phyloP scores from a whole-genome alignment of 2,329 filamentous ascomycete species.

The Microdochium bolleyi region DNA sequence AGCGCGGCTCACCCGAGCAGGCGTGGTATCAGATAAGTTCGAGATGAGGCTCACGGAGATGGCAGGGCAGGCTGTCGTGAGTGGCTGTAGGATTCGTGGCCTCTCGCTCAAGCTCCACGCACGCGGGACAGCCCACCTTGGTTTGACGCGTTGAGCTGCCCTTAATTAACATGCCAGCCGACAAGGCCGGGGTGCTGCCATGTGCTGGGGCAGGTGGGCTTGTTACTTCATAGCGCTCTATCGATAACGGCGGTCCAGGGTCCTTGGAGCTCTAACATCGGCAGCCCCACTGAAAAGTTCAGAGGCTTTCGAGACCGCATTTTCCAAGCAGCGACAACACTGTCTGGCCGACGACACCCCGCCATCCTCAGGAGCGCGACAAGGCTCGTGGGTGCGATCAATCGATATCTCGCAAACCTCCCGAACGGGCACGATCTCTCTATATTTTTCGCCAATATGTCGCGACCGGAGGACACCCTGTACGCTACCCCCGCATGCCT shows the following conservation, averaged over 20 bases:
- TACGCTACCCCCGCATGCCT: constrained; percentile 31
- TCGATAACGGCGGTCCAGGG: not conserved
- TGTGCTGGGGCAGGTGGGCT: not conserved
- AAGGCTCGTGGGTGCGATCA: no score
- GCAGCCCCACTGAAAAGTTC: constrained; percentile 1
- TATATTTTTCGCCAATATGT: constrained; percentile 56
- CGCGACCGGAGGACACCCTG: constrained; percentile 92
- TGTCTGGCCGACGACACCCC: not conserved
- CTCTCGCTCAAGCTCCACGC: not conserved
- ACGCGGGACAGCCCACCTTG: constrained; percentile 3
- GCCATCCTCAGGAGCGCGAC: not conserved
- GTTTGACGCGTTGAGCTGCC: not conserved
- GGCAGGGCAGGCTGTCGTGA: constrained; percentile 5
- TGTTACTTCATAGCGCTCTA: not conserved
- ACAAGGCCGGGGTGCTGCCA: no score
- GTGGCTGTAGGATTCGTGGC: constrained; percentile 2
- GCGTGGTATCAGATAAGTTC: not conserved
- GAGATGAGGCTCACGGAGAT: constrained; percentile 3
- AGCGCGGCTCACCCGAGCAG: no score
- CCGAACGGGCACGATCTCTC: not conserved
- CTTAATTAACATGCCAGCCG: not conserved
- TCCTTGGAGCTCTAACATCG: not conserved
- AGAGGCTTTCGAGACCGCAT: constrained; percentile 1
- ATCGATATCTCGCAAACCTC: not conserved
- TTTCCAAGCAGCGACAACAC: not conserved